A percentile compares a stretch with the other conserved stretches of the same genome.
Evolutionary conservation across 2,329 filamentous ascomycete genomes (phyloP).

Genomic region (Septoria petroselini): DNA sequence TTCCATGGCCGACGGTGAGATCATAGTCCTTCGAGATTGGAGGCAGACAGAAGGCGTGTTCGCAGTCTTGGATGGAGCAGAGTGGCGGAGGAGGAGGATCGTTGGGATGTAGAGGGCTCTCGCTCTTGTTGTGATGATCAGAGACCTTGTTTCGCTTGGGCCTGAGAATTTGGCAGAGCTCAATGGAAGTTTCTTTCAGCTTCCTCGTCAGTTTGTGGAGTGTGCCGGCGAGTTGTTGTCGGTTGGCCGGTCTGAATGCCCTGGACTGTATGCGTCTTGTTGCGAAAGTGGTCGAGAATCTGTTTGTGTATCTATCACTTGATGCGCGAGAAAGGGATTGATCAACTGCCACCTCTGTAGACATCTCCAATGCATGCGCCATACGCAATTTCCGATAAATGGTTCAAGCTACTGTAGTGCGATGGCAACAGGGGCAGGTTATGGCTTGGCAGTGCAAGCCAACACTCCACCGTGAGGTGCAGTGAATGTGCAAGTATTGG

Average conservation of each 20-base stretch:
- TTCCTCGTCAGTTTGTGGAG: conserved; percentile 1
- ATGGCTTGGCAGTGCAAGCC: too few species aligned
- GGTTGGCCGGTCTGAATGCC: not conserved
- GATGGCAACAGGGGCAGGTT: too few species aligned
- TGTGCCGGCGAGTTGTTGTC: not conserved
- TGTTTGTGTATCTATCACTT: not conserved
- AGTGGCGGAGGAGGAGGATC: conserved; percentile 1
- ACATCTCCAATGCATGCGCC: too few species aligned
- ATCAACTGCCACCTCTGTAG: too few species aligned
- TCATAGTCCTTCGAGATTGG: conserved; percentile 4
- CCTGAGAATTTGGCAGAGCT: not conserved
- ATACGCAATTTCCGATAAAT: too few species aligned
- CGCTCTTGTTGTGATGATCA: not conserved
- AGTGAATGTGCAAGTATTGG: too few species aligned
- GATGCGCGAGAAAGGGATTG: not conserved
- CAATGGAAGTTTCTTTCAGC: not conserved
- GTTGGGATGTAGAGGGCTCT: not conserved
- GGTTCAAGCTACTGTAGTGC: too few species aligned
- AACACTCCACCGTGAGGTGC: too few species aligned
- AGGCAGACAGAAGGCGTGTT: conserved; percentile 6
- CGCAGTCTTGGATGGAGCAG: conserved; percentile 2
- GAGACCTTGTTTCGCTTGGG: not conserved
- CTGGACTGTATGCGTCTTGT: not conserved
- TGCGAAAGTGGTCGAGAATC: conserved; percentile 4
- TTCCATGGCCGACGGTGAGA: conserved; percentile 3